Conservation (phyloP, 331 rosid species). For the Rhamnella rubrinervis region DNA sequence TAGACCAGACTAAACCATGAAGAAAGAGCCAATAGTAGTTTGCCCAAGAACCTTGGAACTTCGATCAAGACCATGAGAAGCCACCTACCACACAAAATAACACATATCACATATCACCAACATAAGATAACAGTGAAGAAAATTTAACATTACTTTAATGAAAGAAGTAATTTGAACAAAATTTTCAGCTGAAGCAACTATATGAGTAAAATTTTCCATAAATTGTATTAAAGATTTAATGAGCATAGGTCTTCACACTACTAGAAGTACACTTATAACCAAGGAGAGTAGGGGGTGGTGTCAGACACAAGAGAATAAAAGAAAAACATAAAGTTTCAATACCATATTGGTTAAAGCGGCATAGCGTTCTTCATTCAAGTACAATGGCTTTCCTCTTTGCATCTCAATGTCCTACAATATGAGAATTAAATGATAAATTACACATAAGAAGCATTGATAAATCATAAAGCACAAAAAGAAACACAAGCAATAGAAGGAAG, state of each 20-base stretch:
- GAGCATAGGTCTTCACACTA: no score
- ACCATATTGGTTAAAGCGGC: slow-evolving; percentile 92
- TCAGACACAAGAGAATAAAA: no score
- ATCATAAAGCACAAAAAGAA: not conserved
- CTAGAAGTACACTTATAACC: no score
- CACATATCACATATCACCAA: not conserved
- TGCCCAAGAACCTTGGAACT: slow-evolving; percentile 95
- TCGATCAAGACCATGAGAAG: slow-evolving; percentile 96
- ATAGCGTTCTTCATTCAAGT: slow-evolving; percentile 86
- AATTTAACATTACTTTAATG: no score
- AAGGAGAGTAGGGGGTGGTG: not conserved
- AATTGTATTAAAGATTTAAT: not conserved
- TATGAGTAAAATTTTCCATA: not conserved
- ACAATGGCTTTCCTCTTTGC: slow-evolving; percentile 87
- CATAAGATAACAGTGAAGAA: not conserved
- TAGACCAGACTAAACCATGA: slow-evolving; percentile 61
- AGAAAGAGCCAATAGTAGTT: slow-evolving; percentile 83
- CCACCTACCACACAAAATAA: slow-evolving; percentile 54
- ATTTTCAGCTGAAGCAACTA: not conserved
- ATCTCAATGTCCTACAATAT: slow-evolving; percentile 71
- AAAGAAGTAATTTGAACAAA: not conserved
- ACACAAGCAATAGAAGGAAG: not conserved
- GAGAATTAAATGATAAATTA: slow-evolving; percentile 1
- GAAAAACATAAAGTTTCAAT: not conserved
- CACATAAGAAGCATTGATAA: no score